A percentile compares a stretch with the other conserved stretches of the same genome.
Evolutionary conservation across 2,329 filamentous ascomycete genomes (phyloP).

Genomic region (Pestalotiopsis sp.): DNA sequence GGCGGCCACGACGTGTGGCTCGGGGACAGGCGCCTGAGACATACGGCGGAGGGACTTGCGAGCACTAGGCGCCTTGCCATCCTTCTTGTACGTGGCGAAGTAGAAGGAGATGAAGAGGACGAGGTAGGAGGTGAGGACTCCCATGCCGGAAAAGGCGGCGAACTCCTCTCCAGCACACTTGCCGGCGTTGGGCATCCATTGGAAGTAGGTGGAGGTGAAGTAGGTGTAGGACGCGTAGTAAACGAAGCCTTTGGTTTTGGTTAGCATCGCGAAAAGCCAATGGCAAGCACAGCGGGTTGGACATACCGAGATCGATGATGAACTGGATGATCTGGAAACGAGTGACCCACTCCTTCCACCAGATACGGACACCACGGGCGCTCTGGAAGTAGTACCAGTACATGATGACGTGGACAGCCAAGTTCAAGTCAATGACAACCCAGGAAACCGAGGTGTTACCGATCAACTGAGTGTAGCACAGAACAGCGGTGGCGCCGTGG

Average conservation of each 20-base stretch:
- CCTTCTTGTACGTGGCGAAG: slow-evolving; percentile 92
- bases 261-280: slow-evolving; percentile 3
- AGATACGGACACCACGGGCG: slow-evolving; percentile 90
- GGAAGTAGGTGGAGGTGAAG: slow-evolving; percentile 90
- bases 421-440: slow-evolving; percentile 91
- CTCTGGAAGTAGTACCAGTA: slow-evolving; percentile 99
- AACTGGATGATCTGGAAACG: slow-evolving; percentile 97
- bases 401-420: slow-evolving; percentile 96
- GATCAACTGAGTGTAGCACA: slow-evolving; percentile 97
- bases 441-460: slow-evolving; percentile 92
- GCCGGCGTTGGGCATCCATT: slow-evolving; percentile 79
- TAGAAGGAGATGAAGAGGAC: slow-evolving; percentile 99
- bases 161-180: slow-evolving; percentile 96
- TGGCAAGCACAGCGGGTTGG: not conserved
- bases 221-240: slow-evolving; percentile 99
- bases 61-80: slow-evolving; percentile 75
- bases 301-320: slow-evolving; percentile 89
- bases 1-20: slow-evolving; percentile 75
- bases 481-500: slow-evolving; percentile 92
- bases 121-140: slow-evolving; percentile 90
- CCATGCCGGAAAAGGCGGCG: slow-evolving; percentile 89
- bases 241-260: slow-evolving; percentile 71
- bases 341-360: slow-evolving; percentile 99
- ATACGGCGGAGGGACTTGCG: slow-evolving; percentile 74
- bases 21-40: slow-evolving; percentile 71